phyloP scores from a whole-genome alignment of 805 yeast genomes.

The Clavispora vitiphila region DNA sequence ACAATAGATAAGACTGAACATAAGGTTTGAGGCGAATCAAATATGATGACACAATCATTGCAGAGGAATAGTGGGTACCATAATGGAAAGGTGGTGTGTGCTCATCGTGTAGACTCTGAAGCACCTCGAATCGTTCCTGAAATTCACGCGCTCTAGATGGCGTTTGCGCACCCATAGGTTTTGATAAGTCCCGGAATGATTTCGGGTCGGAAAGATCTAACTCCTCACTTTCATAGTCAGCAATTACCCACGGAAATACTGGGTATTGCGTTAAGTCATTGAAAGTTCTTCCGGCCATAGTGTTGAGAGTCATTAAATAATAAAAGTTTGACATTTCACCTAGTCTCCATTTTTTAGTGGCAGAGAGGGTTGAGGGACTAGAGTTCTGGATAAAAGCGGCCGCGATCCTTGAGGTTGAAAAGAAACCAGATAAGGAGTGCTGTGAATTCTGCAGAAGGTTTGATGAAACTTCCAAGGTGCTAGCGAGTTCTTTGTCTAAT shows the following conservation, averaged over 20 bases:
- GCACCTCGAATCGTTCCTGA: constrained; percentile 66
- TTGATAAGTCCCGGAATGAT: constrained; percentile 68
- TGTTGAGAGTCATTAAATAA: constrained; percentile 73
- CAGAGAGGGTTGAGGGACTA: constrained; percentile 21
- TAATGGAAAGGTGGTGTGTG: constrained; percentile 77
- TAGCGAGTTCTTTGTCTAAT: constrained; percentile 50
- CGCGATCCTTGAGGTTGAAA: constrained; percentile 25
- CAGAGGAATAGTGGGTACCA: constrained; percentile 91
- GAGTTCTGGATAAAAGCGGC: constrained; percentile 33
- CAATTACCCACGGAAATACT: constrained; percentile 86
- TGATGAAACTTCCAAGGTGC: constrained; percentile 49
- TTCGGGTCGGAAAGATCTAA: constrained; percentile 61
- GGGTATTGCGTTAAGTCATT: constrained; percentile 90
- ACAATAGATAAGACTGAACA: constrained; percentile 67
- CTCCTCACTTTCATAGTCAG: constrained; percentile 69
- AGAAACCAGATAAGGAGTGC: constrained; percentile 9
- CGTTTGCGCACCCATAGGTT: constrained; percentile 91
- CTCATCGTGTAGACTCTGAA: constrained; percentile 54
- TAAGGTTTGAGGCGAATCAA: constrained; percentile 74
- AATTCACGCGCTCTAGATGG: constrained; percentile 56
- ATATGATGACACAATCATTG: constrained; percentile 86
- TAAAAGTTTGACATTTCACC: constrained; percentile 83
- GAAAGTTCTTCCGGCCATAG: constrained; percentile 83
- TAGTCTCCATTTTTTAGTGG: constrained; percentile 66
- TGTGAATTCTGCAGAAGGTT: constrained; percentile 13